Percentiles rank a stretch among this genome's conserved stretches.
Conservation (phyloP, 805 yeast species). For the Zygoascus flipseniorum region DNA sequence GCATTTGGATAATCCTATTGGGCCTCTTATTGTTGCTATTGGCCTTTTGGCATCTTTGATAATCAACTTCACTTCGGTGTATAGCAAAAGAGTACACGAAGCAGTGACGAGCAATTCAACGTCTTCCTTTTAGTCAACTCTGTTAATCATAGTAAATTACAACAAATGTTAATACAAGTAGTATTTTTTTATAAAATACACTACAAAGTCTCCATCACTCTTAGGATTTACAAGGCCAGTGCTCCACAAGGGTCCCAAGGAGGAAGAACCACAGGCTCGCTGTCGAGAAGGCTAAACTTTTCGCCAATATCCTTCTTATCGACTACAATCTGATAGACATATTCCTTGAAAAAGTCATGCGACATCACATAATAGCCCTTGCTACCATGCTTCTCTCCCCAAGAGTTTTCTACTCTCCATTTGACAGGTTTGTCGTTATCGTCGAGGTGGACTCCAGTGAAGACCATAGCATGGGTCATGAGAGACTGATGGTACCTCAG, state of each 20-base stretch:
- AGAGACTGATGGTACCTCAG: slow-evolving; percentile 60
- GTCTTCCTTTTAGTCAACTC: no score
- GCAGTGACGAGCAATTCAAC: not conserved
- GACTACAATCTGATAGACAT: slow-evolving; percentile 64
- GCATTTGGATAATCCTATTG: slow-evolving; percentile 83
- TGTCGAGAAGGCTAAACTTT: slow-evolving; percentile 32
- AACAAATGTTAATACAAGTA: no score
- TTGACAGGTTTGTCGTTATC: slow-evolving; percentile 47
- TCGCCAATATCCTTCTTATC: slow-evolving; percentile 43
- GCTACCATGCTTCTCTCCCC: slow-evolving; percentile 62
- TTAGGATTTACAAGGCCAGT: slow-evolving; percentile 33
- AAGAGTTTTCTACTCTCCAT: slow-evolving; percentile 68
- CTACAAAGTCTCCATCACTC: no score
- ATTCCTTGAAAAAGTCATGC: slow-evolving; percentile 63
- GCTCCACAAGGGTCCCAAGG: slow-evolving; percentile 82
- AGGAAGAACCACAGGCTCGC: slow-evolving; percentile 48
- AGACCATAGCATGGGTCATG: slow-evolving; percentile 89
- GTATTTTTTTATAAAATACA: no score
- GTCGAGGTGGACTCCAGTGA: slow-evolving; percentile 73
- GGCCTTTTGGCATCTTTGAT: slow-evolving; percentile 60
- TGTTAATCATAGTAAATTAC: no score
- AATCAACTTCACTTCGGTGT: slow-evolving; percentile 54
- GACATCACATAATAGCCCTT: slow-evolving; percentile 67
- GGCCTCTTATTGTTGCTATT: slow-evolving; percentile 72
- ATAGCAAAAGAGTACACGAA: not conserved